Evolutionary conservation across 129 eudicot species (phyloP), one percentile per base, ranked within the genome.

Genomic region (Flaveria trinervia): DNA sequence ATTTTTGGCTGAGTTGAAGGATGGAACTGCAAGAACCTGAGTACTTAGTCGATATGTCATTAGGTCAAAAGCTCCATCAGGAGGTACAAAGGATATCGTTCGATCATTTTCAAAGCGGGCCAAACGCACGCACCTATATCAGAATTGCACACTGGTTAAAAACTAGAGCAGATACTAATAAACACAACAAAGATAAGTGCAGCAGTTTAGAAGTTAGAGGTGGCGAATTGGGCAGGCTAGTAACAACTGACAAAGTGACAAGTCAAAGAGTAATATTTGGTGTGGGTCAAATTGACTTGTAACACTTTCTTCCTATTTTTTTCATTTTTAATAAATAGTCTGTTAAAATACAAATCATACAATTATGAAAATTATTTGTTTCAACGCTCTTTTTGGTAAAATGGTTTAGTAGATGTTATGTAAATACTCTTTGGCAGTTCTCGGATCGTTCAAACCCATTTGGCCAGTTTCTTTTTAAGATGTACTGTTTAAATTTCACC

Each of bases 11-110:
- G 12, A 12, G 68, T 4, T 62, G 45, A 62, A 5, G 4, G 57
- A 48, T n/a, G 50, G 17, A 51, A 46, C 16, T 54, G 60, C 62
- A 77, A 80, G 25, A 43, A 94, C 97, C 98, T 89, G 96, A 82
- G 97, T 94, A 77, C 96, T 91, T 59, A 94, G 92, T 84, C 99
- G 88, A 79, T 94, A 91, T 39, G 97, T 94, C 99, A 94, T 94
- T 81, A 94, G 96, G 81, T 94, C 99, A 85, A 91, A 91, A 64
- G 99, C 81, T 48, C 99, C 99, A 91, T 91, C 99, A 70, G 97
- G 99, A 64, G 99, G 99, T 80, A 95, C 84, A 70, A 95, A 95
- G 20, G 99, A 87, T 81, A 95, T 95, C 9, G 99, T 95, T 43
- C 97, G 86, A 73, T 91, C 96, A 85, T 89, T 95, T 68, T 95